Evolutionary conservation across 352 stramenopile genomes (phyloP).

Genomic region (Globisporangium megalacanthum): DNA sequence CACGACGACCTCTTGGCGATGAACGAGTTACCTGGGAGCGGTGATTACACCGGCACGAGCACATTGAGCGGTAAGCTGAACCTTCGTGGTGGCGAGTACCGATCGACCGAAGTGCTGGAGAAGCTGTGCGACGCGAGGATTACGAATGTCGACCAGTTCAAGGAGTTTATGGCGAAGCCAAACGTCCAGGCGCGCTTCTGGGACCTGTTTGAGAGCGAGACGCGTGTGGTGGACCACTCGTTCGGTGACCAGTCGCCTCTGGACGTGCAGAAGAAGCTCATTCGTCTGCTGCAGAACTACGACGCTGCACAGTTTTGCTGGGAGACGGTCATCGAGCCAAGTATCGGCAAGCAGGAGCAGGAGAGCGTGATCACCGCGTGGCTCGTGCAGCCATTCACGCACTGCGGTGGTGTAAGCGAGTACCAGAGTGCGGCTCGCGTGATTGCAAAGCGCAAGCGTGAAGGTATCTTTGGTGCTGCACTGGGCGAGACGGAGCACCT

Average conservation of each 20-base stretch:
- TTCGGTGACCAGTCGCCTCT: conserved; percentile 37
- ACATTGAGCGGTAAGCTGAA: conserved; percentile 55
- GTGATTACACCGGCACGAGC: conserved; percentile 37
- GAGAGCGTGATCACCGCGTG: conserved; percentile 40
- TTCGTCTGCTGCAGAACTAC: conserved; percentile 67
- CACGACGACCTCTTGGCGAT: conserved; percentile 37
- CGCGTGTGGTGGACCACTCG: conserved; percentile 32
- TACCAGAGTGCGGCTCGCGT: conserved; percentile 60
- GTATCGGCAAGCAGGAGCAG: conserved; percentile 30
- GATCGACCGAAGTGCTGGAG: conserved; percentile 55
- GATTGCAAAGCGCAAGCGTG: conserved; percentile 60
- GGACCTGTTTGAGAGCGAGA: conserved; percentile 56
- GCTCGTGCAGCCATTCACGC: conserved; percentile 52
- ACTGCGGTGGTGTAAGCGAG: conserved; percentile 64
- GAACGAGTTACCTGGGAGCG: conserved; percentile 4
- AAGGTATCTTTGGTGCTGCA: conserved; percentile 56
- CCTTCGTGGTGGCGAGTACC: conserved; percentile 61
- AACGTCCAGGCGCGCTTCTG: conserved; percentile 51
- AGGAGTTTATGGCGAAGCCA: conserved; percentile 36
- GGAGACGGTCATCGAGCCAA: conserved; percentile 46
- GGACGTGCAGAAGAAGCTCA: conserved; percentile 68
- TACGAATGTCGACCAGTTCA: conserved; percentile 36
- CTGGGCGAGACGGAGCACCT: conserved; percentile 48
- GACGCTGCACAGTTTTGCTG: conserved; percentile 58
- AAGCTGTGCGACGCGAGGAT: conserved; percentile 54